Conservation (phyloP, 2,329 filamentous ascomycete species). For the Conoideocrella luteorostrata region DNA sequence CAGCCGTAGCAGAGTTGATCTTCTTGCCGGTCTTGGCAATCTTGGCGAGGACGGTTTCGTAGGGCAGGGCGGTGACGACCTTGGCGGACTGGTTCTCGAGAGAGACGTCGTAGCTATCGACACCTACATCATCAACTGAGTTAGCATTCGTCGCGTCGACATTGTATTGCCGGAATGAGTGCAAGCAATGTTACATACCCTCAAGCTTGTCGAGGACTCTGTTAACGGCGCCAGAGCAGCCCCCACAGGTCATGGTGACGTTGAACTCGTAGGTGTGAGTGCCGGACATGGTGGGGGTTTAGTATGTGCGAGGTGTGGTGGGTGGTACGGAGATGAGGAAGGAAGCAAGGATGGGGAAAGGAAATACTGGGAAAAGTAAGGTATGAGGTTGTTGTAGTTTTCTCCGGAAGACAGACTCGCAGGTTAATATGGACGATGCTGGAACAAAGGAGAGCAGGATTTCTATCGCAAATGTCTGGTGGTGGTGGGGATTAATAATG, state of each 20-base stretch:
- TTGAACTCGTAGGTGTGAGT: constrained; percentile 92
- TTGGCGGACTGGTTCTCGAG: constrained; percentile 81
- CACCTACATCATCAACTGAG: constrained; percentile 46
- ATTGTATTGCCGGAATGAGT: background rate
- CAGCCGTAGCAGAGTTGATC: constrained; percentile 69
- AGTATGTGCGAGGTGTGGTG: too few relatives aligned
- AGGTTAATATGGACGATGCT: background rate
- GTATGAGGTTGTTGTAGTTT: constrained; percentile 6
- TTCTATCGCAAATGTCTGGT: too few relatives aligned
- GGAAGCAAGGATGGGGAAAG: background rate
- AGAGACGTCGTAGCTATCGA: constrained; percentile 80
- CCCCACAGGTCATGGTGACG: constrained; percentile 88
- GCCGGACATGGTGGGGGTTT: constrained; percentile 51
- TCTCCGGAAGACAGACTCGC: too few relatives aligned
- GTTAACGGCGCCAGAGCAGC: constrained; percentile 92
- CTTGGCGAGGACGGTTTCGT: constrained; percentile 75
- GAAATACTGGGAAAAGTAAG: background rate
- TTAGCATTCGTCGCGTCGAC: background rate
- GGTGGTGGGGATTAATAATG: constrained; percentile 1
- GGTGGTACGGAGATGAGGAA: constrained; percentile 5
- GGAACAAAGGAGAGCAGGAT: too few relatives aligned
- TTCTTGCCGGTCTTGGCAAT: constrained; percentile 96
- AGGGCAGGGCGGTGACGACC: constrained; percentile 65
- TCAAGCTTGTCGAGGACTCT: constrained; percentile 88
- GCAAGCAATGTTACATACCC: constrained; percentile 48